A percentile compares a stretch with the other conserved stretches of the same genome.
These are phyloP conservation scores for Filobasidium floriforme DNA, from an alignment of 768 basidiomycete genomes.

Conservation along the genomic window DNA sequence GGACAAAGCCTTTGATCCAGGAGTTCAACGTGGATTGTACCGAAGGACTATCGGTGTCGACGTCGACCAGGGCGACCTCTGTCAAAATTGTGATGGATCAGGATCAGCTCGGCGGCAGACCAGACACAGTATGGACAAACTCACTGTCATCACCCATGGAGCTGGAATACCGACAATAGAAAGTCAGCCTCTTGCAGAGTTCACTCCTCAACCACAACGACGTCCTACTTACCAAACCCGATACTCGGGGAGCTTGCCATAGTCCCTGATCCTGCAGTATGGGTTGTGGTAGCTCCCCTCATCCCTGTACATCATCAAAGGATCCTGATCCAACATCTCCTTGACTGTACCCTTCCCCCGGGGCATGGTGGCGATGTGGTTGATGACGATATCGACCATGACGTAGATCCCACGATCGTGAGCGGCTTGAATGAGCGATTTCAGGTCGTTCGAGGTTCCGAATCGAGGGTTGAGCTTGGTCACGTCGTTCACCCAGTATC, in stretches of 20 bases:
- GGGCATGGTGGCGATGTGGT: conserved; percentile 60
- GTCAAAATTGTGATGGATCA: not conserved
- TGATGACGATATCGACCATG: conserved; percentile 78
- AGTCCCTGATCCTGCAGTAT: conserved; percentile 62
- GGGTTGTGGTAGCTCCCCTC: conserved; percentile 58
- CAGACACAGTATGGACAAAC: not conserved
- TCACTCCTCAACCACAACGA: not conserved
- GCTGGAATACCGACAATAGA: not conserved
- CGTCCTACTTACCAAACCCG: not conserved
- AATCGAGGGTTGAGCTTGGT: conserved; percentile 62
- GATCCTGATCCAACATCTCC: conserved; percentile 9
- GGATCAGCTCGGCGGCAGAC: not conserved
- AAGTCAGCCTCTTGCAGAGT: not conserved
- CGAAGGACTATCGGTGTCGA: conserved; percentile 64
- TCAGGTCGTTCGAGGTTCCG: conserved; percentile 65
- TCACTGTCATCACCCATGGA: not conserved
- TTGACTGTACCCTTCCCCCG: not conserved
- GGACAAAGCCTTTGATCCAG: conserved; percentile 64
- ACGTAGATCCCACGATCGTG: conserved; percentile 72
- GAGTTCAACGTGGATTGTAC: conserved; percentile 58
- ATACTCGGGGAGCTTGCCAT: conserved; percentile 35
- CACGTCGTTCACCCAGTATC: conserved; percentile 52
- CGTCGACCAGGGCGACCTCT: conserved; percentile 67
- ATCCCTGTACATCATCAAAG: conserved; percentile 29
- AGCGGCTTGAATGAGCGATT: conserved; percentile 58